phyloP scores from a whole-genome alignment of 441 rosid genomes.

The Bocquillonia castaneifolia region DNA sequence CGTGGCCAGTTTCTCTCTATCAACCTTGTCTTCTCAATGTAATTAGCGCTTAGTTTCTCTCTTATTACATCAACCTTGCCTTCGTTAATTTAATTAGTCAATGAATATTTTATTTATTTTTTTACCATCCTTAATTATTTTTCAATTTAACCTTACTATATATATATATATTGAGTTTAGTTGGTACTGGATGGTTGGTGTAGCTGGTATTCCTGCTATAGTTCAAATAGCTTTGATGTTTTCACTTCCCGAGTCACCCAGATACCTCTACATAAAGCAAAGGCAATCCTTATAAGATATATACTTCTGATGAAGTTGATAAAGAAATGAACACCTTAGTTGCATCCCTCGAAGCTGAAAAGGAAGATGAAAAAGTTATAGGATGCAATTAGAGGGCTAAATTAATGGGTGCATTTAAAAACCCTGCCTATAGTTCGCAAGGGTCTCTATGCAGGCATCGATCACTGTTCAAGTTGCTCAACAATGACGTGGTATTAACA shows the following conservation, averaged over 20 bases:
- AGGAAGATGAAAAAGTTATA: slow-evolving; percentile 34
- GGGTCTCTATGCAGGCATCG: slow-evolving; percentile 62
- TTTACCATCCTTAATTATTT: no score
- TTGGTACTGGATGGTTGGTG: neutral
- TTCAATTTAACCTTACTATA: no score
- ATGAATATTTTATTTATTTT: neutral
- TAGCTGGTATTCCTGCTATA: neutral
- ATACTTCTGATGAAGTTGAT: slow-evolving; percentile 53
- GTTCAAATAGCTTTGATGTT: slow-evolving; percentile 53
- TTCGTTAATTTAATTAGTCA: no score
- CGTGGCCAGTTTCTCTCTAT: no score
- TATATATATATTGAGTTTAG: neutral
- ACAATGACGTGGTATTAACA: slow-evolving; percentile 74
- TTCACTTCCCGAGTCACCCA: slow-evolving; percentile 67
- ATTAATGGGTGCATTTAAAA: slow-evolving; percentile 49
- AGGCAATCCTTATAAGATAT: slow-evolving; percentile 50
- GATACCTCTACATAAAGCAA: slow-evolving; percentile 64
- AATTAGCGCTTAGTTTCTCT: slow-evolving; percentile 64
- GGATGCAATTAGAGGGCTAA: slow-evolving; percentile 41
- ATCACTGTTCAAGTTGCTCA: slow-evolving; percentile 66
- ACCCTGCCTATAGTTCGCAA: slow-evolving; percentile 39
- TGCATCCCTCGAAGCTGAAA: slow-evolving; percentile 50
- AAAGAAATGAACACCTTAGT: slow-evolving; percentile 43
- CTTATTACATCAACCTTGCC: slow-evolving; percentile 63
- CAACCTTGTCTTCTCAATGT: no score